A percentile compares a stretch with the other conserved stretches of the same genome.
Conservation (phyloP, 2,329 filamentous ascomycete species). For the Diaporthe citri region DNA sequence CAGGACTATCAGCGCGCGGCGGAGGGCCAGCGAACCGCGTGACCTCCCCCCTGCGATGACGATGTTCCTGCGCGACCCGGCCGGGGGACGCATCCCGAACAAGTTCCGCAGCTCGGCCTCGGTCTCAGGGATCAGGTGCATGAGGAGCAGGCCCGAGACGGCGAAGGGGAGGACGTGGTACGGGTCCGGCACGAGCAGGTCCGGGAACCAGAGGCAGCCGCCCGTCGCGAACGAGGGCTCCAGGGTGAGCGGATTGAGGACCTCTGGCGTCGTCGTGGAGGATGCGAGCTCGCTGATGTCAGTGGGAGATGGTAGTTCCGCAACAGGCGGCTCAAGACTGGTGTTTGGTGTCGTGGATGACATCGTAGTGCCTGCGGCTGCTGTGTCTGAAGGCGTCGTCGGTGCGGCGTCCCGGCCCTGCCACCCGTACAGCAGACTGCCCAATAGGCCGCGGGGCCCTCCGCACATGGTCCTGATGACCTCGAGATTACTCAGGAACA, state of each 20-base stretch:
- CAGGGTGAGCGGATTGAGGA: constrained; percentile 18
- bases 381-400: constrained; percentile 8
- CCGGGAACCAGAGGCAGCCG: constrained; percentile 68
- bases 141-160: constrained; percentile 52
- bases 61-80: constrained; percentile 7
- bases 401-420: not conserved
- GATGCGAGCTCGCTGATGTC: constrained; percentile 43
- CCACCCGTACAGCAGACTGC: constrained; percentile 47
- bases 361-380: not conserved
- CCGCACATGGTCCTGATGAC: constrained; percentile 62
- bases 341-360: constrained; percentile 14
- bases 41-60: constrained; percentile 18
- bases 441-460: constrained; percentile 53
- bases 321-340: constrained; percentile 8
- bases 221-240: constrained; percentile 58
- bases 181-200: constrained; percentile 66
- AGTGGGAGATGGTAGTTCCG: constrained; percentile 37
- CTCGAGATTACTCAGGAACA: constrained; percentile 66
- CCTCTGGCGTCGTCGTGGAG: constrained; percentile 38
- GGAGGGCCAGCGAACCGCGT: constrained; percentile 42
- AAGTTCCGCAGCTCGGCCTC: constrained; percentile 43
- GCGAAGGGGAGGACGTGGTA: constrained; percentile 60
- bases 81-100: constrained; percentile 42
- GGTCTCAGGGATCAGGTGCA: constrained; percentile 51
- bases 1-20: constrained; percentile 48